Evolutionary conservation across 169 alveolate species (phyloP), one percentile per base, ranked within the genome.

Genomic region (Eimeria brunetti): DNA sequence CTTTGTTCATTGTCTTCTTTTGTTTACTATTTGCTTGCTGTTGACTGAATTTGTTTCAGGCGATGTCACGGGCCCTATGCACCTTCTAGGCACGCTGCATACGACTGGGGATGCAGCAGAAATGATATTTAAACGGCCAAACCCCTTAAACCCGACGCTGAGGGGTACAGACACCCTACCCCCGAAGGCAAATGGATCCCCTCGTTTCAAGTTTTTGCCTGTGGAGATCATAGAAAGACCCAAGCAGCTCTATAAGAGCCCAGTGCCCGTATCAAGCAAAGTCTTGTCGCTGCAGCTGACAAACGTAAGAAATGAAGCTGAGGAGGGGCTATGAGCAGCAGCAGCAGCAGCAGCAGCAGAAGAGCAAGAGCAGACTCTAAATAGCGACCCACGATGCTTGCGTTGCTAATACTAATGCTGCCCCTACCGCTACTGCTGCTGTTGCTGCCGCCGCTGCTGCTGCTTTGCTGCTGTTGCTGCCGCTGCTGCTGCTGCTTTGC

Each of bases 31-130:
- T 3, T 6, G 5, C 27, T 27, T 62, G 73, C 41, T 62, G 73
- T 16, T 62, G 73, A 62, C 12, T 62, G 73, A 38, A 38, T 12
- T 62, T 62, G 73, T 30, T 30, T 36, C 95, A 91, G 95, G 95
- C 8, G 91, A 80, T 18, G 53, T 91, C 9, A 78, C 33, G 20
- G 95, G 75, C 44, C 95, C 95, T 14, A 38, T 91, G 95, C 75
- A 73, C 33, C 91, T 91, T 36, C 51, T 91, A 76, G 95, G 95
- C 12, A 91, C 91, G 18, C 30, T 91, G 91, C 95, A 91, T 49
- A 16, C 76, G 30, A 36, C 85, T n/a, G 85, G 84, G 7, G 64
- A 80, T 33, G 95, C 75, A 41, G 95, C 84, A 67, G 91, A 91
- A 2, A 22, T 73, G n/a, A 60, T 91, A 44, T 69, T 38, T 64